Evolutionary conservation across 495 filamentous ascomycete species (phyloP).

Genomic region (Aspergillus asperescens): DNA sequence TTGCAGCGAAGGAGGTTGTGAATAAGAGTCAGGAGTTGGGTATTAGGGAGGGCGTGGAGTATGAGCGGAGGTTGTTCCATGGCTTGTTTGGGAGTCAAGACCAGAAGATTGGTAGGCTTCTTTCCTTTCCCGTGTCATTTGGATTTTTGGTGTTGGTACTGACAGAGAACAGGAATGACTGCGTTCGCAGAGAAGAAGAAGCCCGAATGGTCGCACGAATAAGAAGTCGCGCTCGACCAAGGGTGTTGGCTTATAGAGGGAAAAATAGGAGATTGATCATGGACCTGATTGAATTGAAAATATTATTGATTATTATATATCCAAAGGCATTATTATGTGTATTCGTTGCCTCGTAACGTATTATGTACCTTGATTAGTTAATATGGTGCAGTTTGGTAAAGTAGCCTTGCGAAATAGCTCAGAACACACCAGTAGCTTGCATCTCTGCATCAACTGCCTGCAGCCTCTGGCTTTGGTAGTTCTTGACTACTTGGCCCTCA

Average conservation of each 20-base stretch:
- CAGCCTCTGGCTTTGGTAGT: constrained; percentile 36
- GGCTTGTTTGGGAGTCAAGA: constrained; percentile 86
- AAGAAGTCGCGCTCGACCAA: constrained; percentile 19
- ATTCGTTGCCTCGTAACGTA: constrained; percentile 11
- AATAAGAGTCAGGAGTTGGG: constrained; percentile 91
- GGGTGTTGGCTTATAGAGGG: not conserved
- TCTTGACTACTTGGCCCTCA: constrained; percentile 43
- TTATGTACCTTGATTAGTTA: constrained; percentile 11
- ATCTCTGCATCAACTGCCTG: constrained; percentile 28
- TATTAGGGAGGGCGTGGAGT: constrained; percentile 87
- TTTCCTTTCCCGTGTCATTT: not conserved
- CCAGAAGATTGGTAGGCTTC: constrained; percentile 78
- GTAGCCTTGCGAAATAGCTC: not conserved
- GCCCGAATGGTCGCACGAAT: constrained; percentile 84
- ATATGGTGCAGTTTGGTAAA: not conserved
- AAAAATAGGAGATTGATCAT: constrained; percentile 21
- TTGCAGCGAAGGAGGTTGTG: constrained; percentile 95
- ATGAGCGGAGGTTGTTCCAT: constrained; percentile 89
- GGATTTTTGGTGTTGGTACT: constrained; percentile 6
- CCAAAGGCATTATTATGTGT: constrained; percentile 4
- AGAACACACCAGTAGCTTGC: constrained; percentile 5
- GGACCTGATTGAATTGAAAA: not conserved
- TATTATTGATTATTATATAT: not conserved
- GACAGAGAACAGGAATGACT: constrained; percentile 60
- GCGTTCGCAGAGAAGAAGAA: constrained; percentile 95